Evolutionary conservation across 352 stramenopile genomes (phyloP).

Genomic region (Phytophthora agathidicida): DNA sequence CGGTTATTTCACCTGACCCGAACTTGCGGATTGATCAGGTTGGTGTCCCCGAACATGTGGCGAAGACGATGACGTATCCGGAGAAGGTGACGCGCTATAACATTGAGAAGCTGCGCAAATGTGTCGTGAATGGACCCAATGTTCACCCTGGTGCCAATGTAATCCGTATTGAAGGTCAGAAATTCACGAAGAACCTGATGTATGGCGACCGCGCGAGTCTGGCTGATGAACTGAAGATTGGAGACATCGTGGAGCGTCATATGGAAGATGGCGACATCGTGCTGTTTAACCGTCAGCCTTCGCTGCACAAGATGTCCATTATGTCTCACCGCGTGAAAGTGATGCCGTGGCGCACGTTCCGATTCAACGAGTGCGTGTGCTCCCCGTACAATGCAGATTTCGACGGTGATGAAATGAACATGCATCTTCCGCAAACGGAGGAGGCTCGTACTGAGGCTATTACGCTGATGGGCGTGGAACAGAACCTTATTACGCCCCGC

Average conservation of each 20-base stretch:
- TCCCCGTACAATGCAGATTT: constrained; percentile 99
- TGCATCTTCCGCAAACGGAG: constrained; percentile 99
- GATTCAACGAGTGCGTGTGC: constrained; percentile 99
- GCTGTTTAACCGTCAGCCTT: constrained; percentile 99
- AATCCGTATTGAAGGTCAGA: constrained; percentile 85
- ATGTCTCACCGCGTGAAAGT: constrained; percentile 95
- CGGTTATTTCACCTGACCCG: constrained; percentile 99
- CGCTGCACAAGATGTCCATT: constrained; percentile 99
- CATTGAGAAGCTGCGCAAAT: constrained; percentile 95
- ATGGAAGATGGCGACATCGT: constrained; percentile 99
- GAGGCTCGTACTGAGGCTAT: constrained; percentile 97
- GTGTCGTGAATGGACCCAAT: constrained; percentile 96
- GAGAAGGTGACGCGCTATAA: constrained; percentile 98
- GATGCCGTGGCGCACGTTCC: constrained; percentile 98
- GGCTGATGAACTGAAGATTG: constrained; percentile 94
- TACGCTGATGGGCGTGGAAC: constrained; percentile 97
- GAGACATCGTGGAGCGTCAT: constrained; percentile 99
- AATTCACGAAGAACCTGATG: constrained; percentile 91
- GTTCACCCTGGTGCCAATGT: constrained; percentile 97
- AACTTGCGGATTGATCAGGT: constrained; percentile 96
- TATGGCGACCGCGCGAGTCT: constrained; percentile 95
- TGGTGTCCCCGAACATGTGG: constrained; percentile 95
- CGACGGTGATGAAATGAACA: constrained; percentile 99
- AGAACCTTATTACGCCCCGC: constrained; percentile 98
- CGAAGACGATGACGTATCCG: constrained; percentile 99